Conservation (phyloP, 192 early-diverging fungal genomes). For the Coemansia sp. region DNA sequence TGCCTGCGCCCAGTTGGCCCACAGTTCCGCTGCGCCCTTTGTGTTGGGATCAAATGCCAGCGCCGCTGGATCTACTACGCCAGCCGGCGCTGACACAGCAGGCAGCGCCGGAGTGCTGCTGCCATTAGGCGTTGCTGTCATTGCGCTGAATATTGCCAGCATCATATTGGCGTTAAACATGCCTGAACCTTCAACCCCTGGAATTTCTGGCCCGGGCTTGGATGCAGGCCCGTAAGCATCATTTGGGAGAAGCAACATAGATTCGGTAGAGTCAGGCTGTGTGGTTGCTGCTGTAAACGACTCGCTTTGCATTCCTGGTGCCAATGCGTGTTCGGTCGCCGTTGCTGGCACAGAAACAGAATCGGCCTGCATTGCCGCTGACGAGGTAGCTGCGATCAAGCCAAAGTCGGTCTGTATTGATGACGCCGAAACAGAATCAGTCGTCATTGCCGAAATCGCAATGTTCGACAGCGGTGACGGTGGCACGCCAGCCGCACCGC, state of each 20-base stretch:
- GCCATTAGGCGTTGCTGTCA: slow-evolving; percentile 18
- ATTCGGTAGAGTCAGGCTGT: not conserved
- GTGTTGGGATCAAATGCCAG: slow-evolving; percentile 31
- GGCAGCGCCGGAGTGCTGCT: not conserved
- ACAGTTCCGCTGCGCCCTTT: not conserved
- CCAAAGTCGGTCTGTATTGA: not conserved
- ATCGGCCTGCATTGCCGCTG: slow-evolving; percentile 11
- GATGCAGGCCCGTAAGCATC: slow-evolving; percentile 18
- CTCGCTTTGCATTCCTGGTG: not conserved
- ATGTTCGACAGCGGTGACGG: slow-evolving; percentile 47
- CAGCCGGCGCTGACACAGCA: slow-evolving; percentile 3
- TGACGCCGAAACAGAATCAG: not conserved
- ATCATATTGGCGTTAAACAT: slow-evolving; percentile 31
- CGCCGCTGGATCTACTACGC: slow-evolving; percentile 14
- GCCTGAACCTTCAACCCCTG: slow-evolving; percentile 4
- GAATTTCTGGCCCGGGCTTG: not conserved
- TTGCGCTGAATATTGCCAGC: slow-evolving; percentile 50
- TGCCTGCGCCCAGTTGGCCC: slow-evolving; percentile 13
- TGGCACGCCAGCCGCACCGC: slow-evolving; percentile 23
- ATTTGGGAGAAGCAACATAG: slow-evolving; percentile 10
- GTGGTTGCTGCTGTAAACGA: not conserved
- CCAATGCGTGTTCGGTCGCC: not conserved
- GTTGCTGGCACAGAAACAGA: not conserved
- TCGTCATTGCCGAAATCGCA: slow-evolving; percentile 27
- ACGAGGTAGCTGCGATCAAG: not conserved